Percentiles rank a stretch among this genome's conserved stretches.
phyloP scores from a whole-genome alignment of 1,284 basidiomycete species.

The Rhodotorula sp. region DNA sequence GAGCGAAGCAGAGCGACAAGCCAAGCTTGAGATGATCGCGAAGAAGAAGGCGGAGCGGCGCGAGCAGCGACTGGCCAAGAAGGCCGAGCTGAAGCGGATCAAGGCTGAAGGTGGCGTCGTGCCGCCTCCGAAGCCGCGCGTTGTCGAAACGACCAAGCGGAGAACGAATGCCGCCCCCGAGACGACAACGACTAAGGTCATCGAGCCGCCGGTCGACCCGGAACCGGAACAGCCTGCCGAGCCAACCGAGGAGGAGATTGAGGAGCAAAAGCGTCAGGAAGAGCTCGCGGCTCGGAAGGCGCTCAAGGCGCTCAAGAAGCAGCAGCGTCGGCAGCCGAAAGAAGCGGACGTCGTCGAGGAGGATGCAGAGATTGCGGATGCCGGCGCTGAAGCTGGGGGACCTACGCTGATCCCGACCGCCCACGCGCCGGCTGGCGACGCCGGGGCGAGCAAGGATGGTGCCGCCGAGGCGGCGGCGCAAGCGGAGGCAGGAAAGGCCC shows the following conservation, averaged over 20 bases:
- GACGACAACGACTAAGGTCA: neutral
- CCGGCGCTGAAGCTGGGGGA: neutral
- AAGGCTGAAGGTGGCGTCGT: constrained; percentile 51
- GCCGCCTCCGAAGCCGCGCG: constrained; percentile 17
- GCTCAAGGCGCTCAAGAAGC: constrained; percentile 35
- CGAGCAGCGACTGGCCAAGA: constrained; percentile 42
- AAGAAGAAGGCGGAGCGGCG: constrained; percentile 43
- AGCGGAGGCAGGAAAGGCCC: neutral
- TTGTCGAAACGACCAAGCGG: constrained; percentile 18
- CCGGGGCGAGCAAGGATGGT: constrained; percentile 2
- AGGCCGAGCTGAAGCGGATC: constrained; percentile 41
- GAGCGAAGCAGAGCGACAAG: constrained; percentile 22
- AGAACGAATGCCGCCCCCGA: neutral
- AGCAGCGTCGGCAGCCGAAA: constrained; percentile 19
- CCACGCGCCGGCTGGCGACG: neutral
- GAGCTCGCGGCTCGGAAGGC: constrained; percentile 31
- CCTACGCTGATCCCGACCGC: constrained; percentile 19
- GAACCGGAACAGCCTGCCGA: constrained; percentile 23
- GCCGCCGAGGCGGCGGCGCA: constrained; percentile 5
- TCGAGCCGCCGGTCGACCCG: constrained; percentile 13
- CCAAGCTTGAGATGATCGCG: constrained; percentile 21
- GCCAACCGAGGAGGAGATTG: constrained; percentile 38
- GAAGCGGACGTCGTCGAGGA: neutral
- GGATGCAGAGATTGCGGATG: neutral
- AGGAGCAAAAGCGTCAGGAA: constrained; percentile 30